These are phyloP conservation scores for Verticillium longisporum DNA, from an alignment of 2,329 filamentous ascomycete genomes.

Conservation along the genomic window DNA sequence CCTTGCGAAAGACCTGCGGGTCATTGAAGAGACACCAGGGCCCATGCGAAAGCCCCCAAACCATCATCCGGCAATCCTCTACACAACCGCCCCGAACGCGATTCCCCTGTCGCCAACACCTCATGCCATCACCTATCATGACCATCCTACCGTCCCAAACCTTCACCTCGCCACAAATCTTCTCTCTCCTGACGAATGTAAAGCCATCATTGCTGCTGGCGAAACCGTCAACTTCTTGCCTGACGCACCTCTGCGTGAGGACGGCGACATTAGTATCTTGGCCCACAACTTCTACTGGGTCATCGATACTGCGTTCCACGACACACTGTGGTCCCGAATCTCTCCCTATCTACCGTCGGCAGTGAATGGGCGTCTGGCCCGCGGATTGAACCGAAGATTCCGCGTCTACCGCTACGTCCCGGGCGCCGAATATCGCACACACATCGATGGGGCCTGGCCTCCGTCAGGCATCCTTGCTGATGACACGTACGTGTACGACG, in stretches of 20 bases:
- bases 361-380: slow-evolving; percentile 48
- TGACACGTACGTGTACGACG: slow-evolving; percentile 59
- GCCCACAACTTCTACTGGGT: slow-evolving; percentile 74
- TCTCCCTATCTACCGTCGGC: slow-evolving; percentile 47
- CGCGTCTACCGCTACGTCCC: slow-evolving; percentile 67
- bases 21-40: slow-evolving; percentile 57
- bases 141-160: slow-evolving; percentile 57
- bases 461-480: slow-evolving; percentile 56
- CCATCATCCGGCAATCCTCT: slow-evolving; percentile 58
- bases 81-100: slow-evolving; percentile 51
- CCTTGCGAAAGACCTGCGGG: slow-evolving; percentile 36
- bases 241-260: slow-evolving; percentile 60
- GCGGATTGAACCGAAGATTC: slow-evolving; percentile 63
- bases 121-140: slow-evolving; percentile 44
- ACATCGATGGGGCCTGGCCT: slow-evolving; percentile 69
- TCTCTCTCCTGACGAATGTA: slow-evolving; percentile 55
- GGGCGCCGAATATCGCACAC: slow-evolving; percentile 63
- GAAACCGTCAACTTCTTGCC: slow-evolving; percentile 61
- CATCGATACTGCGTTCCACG: slow-evolving; percentile 55
- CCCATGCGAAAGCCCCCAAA: slow-evolving; percentile 60
- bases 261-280: slow-evolving; percentile 56
- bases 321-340: slow-evolving; percentile 56
- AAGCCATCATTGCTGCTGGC: slow-evolving; percentile 58
- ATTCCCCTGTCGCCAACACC: slow-evolving; percentile 39
- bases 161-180: slow-evolving; percentile 55